Evolutionary conservation across 225 moss, liverwort and hornwort species (phyloP).

Genomic region (Asterella californica): DNA sequence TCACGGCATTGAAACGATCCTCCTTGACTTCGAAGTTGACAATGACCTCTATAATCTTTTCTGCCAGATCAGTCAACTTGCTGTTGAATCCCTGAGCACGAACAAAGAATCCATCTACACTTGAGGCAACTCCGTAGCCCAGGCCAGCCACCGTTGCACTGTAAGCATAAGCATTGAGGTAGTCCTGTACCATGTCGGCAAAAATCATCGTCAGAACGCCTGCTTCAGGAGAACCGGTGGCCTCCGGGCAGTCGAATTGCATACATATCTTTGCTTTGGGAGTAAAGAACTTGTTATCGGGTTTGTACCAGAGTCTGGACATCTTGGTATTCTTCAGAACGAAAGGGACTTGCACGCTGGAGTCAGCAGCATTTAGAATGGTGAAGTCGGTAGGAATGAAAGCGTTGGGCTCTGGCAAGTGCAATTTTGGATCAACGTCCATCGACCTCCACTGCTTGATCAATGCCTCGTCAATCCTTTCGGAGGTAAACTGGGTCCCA

Average conservation of each 20-base stretch:
- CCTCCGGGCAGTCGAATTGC: conserved; percentile 76
- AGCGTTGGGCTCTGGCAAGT: conserved; percentile 59
- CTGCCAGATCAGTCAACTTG: conserved; percentile 68
- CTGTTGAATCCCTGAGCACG: conserved; percentile 75
- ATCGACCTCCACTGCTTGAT: conserved; percentile 55
- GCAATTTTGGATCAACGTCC: conserved; percentile 51
- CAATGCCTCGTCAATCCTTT: conserved; percentile 50
- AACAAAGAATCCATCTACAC: conserved; percentile 12
- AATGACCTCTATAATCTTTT: conserved; percentile 78
- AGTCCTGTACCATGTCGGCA: conserved; percentile 77
- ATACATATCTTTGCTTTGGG: conserved; percentile 80
- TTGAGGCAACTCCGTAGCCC: conserved; percentile 58
- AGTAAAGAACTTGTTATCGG: conserved; percentile 74
- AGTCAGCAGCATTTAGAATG: conserved; percentile 37
- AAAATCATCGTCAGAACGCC: conserved; percentile 72
- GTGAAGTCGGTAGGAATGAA: conserved; percentile 80
- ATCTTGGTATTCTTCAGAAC: conserved; percentile 55
- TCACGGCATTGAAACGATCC: conserved; percentile 74
- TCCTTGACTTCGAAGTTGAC: conserved; percentile 76
- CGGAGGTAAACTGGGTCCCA: conserved; percentile 48
- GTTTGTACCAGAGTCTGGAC: conserved; percentile 89
- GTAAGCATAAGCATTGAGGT: conserved; percentile 84
- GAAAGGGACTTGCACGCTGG: conserved; percentile 43
- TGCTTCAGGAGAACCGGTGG: conserved; percentile 72
- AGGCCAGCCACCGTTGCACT: conserved; percentile 83